Percentiles rank a stretch among this genome's conserved stretches.
Evolutionary conservation across 1,139 yeast genomes (phyloP).

Genomic region (Kluyveromyces marxianus): DNA sequence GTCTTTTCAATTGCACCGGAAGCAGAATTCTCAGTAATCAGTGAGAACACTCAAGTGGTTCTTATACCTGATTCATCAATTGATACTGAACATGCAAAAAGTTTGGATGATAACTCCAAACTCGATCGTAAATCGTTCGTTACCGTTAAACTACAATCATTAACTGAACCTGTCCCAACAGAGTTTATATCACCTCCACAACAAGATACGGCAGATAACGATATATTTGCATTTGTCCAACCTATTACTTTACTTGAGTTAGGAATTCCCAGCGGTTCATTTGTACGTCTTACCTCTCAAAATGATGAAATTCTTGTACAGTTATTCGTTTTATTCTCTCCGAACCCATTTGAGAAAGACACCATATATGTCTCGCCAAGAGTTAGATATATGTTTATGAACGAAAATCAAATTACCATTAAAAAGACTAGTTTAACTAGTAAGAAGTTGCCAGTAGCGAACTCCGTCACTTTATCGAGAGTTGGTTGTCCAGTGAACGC

Average conservation of each 20-base stretch:
- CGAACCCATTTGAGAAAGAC: conserved; percentile 14
- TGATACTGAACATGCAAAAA: neutral
- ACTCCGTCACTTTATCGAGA: conserved; percentile 21
- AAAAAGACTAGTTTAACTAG: conserved; percentile 28
- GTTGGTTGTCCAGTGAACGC: conserved; percentile 37
- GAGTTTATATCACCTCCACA: conserved; percentile 13
- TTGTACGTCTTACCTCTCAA: conserved; percentile 9
- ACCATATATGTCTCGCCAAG: conserved; percentile 22
- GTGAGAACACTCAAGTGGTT: conserved; percentile 15
- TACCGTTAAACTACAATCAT: neutral
- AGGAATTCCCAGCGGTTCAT: conserved; percentile 23
- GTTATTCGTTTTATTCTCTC: conserved; percentile 20
- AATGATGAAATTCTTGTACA: conserved; percentile 12
- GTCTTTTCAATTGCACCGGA: conserved; percentile 12
- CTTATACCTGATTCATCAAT: conserved; percentile 13
- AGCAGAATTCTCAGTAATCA: neutral
- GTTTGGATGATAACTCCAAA: neutral
- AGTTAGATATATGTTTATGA: conserved; percentile 16
- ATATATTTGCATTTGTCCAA: conserved; percentile 23
- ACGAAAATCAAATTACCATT: conserved; percentile 13
- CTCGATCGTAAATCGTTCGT: conserved; percentile 1
- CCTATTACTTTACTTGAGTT: conserved; percentile 13
- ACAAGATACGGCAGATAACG: conserved; percentile 17
- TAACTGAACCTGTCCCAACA: conserved; percentile 10
- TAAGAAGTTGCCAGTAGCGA: conserved; percentile 35